Base-by-base conservation (phyloP, 2,329 filamentous ascomycete genomes). In the Aspergillus caelatus region DNA sequence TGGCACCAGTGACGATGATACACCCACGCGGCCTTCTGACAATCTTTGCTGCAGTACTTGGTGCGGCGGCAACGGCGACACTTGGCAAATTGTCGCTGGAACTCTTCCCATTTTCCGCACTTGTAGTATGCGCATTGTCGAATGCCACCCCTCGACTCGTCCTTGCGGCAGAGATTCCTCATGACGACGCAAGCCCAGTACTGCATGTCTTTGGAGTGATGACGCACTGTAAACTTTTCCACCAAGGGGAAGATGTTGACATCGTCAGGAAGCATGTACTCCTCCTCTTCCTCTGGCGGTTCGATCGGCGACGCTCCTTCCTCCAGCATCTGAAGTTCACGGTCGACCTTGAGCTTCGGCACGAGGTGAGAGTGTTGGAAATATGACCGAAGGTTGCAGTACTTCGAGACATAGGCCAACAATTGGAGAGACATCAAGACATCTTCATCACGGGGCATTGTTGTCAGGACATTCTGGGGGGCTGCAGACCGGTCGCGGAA, bases 141-240 rank as follows among this genome's bases (percentile, higher is more conserved):
- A 70, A 99, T 98, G 63, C 95, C 95, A 48, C 95, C 95, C 55
- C 92, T 87, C 12, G 91, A 92, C 75, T 99, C 95, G 76, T 99
- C 95, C 81, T 99, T 99, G 68, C 95, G 92, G 84, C 95, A 99
- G 57, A 99, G 86, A 76, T 99, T 99, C 68, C 95, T 88, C 95
- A 99, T 99, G 53, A 99, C 95, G 19, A 99, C 95, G 66, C 94
- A 95, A 21, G 95, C 95, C 95, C 95, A 99, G 82, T 99, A 99
- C 78, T 97, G 94, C 95, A 99, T 99, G 76, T 97, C 94, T 64
- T 93, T 92, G 68, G 92, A 93, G 79, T 97, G 93, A 75, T 97
- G 93, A 68, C 95, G 89, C 34, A 97, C 92, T 5, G 95, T 99
- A 77, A 98, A 99, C 78, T 97, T 98, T 79, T 99, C 95, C 55